These are phyloP conservation scores for Chlamydomonas sp. DNA, from an alignment of 139 green algal species.

Conservation along the genomic window DNA sequence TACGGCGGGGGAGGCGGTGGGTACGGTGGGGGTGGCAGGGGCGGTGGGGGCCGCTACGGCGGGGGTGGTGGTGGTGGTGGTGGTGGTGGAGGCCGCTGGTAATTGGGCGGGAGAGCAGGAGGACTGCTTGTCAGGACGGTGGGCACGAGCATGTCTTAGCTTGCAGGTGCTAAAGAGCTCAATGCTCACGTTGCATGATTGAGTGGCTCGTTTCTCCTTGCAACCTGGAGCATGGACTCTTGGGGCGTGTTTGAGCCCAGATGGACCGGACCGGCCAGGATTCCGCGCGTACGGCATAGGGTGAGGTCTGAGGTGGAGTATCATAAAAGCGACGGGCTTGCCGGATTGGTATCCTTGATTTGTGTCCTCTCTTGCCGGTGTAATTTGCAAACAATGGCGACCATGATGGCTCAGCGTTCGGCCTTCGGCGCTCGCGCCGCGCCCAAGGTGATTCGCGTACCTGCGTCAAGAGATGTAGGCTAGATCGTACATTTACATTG, in stretches of 20 bases:
- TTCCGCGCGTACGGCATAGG: no score
- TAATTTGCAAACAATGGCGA: not conserved
- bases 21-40: not conserved
- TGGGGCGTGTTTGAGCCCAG: no score
- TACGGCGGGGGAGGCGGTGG: not conserved
- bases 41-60: conserved; percentile 2
- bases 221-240: no score
- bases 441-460: conserved; percentile 1
- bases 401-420: conserved; percentile 29
- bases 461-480: not conserved
- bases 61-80: not conserved
- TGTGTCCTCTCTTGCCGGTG: not conserved
- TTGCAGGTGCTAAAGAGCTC: no score
- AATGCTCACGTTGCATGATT: no score
- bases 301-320: no score
- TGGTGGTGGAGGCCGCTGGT: not conserved
- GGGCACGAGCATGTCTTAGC: no score
- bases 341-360: not conserved
- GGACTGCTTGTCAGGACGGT: no score
- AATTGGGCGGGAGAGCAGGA: no score
- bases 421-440: conserved; percentile 9
- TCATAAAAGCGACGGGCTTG: not conserved
- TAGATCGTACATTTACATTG: not conserved
- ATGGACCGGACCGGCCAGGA: no score
- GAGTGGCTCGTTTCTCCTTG: no score